phyloP scores from a whole-genome alignment of 306 rosid genomes.

The Corylus heterophylla region DNA sequence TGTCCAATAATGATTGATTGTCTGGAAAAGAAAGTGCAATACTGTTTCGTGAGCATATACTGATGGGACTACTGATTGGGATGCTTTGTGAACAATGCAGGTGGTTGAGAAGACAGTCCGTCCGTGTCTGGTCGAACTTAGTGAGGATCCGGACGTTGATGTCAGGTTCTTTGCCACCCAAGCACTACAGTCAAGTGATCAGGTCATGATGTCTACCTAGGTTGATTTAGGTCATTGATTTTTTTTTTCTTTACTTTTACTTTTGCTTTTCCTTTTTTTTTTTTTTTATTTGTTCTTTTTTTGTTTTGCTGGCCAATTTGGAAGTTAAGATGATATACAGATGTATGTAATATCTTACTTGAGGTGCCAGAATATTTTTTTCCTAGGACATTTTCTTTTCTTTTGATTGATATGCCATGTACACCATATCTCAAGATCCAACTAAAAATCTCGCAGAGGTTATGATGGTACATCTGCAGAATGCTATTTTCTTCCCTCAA shows the following conservation, averaged over 20 bases:
- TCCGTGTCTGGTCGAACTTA: conserved; percentile 85
- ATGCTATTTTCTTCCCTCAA: background rate
- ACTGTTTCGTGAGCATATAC: background rate
- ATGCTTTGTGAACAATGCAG: conserved; percentile 49
- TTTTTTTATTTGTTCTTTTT: conserved; percentile 9
- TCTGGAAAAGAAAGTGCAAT: background rate
- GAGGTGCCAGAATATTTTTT: conserved; percentile 23
- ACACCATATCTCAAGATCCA: background rate
- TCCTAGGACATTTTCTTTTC: background rate
- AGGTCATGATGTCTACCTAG: conserved; percentile 61
- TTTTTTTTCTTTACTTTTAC: background rate
- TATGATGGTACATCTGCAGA: too few species aligned
- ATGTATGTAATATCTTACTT: conserved; percentile 31
- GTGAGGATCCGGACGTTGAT: conserved; percentile 98
- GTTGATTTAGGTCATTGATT: conserved; percentile 29
- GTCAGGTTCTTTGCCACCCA: conserved; percentile 91
- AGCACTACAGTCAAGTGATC: conserved; percentile 79
- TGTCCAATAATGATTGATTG: background rate
- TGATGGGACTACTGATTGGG: background rate
- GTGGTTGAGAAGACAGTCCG: conserved; percentile 87
- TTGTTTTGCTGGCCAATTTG: conserved; percentile 11
- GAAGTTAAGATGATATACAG: conserved; percentile 5
- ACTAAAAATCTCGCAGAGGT: background rate
- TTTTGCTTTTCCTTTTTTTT: conserved; percentile 19
- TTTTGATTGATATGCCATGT: background rate